A percentile compares a stretch with the other conserved stretches of the same genome.
Conservation (phyloP, 1,284 basidiomycete genomes). For the Rhodotorula sp. region DNA sequence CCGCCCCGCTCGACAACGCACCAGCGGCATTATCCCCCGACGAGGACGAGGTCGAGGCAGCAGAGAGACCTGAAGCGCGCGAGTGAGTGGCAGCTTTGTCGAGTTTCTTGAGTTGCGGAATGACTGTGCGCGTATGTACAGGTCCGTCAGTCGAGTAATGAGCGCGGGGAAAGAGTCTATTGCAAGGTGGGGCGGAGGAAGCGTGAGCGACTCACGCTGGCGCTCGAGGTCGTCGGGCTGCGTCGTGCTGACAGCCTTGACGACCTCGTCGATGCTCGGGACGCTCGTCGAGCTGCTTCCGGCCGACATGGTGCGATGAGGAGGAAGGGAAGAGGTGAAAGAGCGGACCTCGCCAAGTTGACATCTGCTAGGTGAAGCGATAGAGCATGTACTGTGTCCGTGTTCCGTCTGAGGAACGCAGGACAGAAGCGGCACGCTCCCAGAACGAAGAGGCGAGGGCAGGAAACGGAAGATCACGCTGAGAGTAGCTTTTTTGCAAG, state of each 20-base stretch:
- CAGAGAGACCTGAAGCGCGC: background rate
- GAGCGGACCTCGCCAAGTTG: no score
- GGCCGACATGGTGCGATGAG: constrained; percentile 3
- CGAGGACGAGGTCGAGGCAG: background rate
- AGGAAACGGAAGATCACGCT: no score
- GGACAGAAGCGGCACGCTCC: no score
- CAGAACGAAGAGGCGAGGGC: no score
- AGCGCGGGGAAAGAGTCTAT: background rate
- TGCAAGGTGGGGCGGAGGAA: background rate
- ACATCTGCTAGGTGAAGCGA: no score
- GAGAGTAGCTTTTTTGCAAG: background rate
- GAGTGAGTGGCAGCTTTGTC: constrained; percentile 15
- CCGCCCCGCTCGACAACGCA: background rate
- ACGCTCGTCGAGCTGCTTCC: background rate
- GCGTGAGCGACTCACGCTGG: constrained; percentile 6
- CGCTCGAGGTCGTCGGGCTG: constrained; percentile 3
- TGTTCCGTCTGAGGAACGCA: no score
- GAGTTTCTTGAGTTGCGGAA: constrained; percentile 29
- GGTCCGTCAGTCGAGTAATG: no score
- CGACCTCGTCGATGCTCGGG: constrained; percentile 8
- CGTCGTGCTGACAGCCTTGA: constrained; percentile 2
- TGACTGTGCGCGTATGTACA: constrained; percentile 4
- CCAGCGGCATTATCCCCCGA: background rate
- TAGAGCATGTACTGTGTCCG: no score
- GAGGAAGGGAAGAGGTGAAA: background rate